Evolutionary conservation across 1,284 basidiomycete genomes (phyloP), one percentile per base, ranked within the genome.

Genomic region (Ustilago nuda): DNA sequence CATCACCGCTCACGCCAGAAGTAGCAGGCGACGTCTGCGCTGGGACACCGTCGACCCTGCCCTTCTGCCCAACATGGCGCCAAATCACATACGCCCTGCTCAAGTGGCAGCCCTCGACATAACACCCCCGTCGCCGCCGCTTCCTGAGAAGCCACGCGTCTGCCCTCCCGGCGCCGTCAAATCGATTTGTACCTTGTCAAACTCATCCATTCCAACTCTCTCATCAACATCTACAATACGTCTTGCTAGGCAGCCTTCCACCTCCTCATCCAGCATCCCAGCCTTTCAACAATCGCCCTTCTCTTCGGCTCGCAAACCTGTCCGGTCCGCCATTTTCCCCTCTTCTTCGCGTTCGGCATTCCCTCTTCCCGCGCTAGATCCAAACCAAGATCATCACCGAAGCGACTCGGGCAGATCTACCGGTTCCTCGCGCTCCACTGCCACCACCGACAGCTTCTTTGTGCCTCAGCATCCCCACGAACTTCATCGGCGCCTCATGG

Each of bases 371-470:
- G 52, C 60, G 1, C 56, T 66, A 0, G 69, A 72, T 35, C 60
- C 69, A 4, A 66, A 61, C 2, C 65, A 68, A 33, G 71, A 68
- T 35, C 71, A 73, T 36, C 71, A 73, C 27, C 57, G 71, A 41
- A 73, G 71, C 61, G 71, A 68, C 41, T 73, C 71, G 13, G 65
- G 71, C 45, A 63, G 71, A 46, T 73, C 71, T 8, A 73, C 57
- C 4, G 71, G 71, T 27, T 73, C 71, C 5, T 73, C 71, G n/a
- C 41, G 71, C 33, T 73, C 71, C 8, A 73, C 65, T 11, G 66
- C 71, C 11, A 73, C 71, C 5, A 64, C 63, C 9, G 71, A 73
- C 46, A 73, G 71, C 56, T 67, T 68, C 45, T 73, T 73, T 45
- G 19, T 68, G 51, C 69, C 63, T n/a, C 69, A 72, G 33, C 63